phyloP scores from a whole-genome alignment of 345 rosid species.

The Melastoma malabathricum region DNA sequence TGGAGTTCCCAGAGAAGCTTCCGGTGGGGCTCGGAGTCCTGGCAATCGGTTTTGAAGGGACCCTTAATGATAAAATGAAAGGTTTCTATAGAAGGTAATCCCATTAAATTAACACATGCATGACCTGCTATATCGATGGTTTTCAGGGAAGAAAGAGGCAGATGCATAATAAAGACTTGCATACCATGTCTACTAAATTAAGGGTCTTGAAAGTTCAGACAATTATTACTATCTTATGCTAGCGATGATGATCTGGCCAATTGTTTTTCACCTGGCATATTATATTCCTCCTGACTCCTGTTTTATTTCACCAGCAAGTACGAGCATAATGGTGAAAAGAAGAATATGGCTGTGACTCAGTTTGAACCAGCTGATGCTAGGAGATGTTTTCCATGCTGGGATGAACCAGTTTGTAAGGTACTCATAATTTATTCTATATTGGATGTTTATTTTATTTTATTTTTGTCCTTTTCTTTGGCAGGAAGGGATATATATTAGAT shows the following conservation, averaged over 20 bases:
- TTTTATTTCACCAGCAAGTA: slow-evolving; percentile 35
- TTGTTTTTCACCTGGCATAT: too few relatives aligned
- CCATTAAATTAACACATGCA: not conserved
- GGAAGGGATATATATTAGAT: too few relatives aligned
- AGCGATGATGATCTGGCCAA: too few relatives aligned
- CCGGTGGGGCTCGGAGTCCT: slow-evolving; percentile 63
- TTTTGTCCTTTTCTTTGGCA: too few relatives aligned
- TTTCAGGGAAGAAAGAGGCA: too few relatives aligned
- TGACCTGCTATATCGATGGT: too few relatives aligned
- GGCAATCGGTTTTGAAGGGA: slow-evolving; percentile 45
- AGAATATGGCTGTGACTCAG: slow-evolving; percentile 96
- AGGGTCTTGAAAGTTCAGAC: too few relatives aligned
- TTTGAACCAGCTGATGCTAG: slow-evolving; percentile 97
- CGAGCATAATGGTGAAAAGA: slow-evolving; percentile 73
- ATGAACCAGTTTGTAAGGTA: slow-evolving; percentile 97
- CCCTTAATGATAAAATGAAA: slow-evolving; percentile 73
- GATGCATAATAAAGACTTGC: too few relatives aligned
- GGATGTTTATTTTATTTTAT: not conserved
- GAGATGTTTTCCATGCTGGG: slow-evolving; percentile 97
- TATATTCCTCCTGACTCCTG: not conserved
- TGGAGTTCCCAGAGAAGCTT: slow-evolving; percentile 58
- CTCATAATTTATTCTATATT: not conserved
- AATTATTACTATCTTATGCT: too few relatives aligned
- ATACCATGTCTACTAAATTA: too few relatives aligned
- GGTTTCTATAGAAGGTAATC: slow-evolving; percentile 79